phyloP scores from a whole-genome alignment of 345 rosid genomes.

The Rhodomyrtus tomentosa region DNA sequence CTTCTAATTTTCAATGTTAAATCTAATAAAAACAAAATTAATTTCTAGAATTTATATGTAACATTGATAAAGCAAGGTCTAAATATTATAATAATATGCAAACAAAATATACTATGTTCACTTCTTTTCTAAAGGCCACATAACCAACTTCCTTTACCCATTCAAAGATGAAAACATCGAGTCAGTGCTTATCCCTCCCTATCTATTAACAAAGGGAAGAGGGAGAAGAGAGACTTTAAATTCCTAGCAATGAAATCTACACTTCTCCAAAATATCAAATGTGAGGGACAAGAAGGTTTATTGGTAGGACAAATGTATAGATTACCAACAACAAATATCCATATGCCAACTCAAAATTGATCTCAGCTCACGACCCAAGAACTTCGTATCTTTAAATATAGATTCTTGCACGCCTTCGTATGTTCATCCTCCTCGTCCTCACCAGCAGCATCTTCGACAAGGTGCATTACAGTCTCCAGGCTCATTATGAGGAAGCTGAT shows the following conservation, averaged over 20 bases:
- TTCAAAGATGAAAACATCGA: background rate
- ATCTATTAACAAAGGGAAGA: background rate
- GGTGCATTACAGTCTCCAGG: constrained; percentile 92
- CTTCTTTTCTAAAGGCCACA: background rate
- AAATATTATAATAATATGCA: too few species aligned
- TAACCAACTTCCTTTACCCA: background rate
- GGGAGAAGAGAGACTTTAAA: background rate
- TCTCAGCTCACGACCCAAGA: constrained; percentile 93
- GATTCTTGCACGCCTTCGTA: constrained; percentile 62
- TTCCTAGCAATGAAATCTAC: background rate
- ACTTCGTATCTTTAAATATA: constrained; percentile 60
- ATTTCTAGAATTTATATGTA: too few species aligned
- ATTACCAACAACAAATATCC: background rate
- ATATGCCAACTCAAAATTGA: background rate
- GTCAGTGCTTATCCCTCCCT: background rate
- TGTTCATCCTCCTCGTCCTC: constrained; percentile 88
- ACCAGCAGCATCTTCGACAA: constrained; percentile 45
- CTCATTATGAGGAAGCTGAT: constrained; percentile 86
- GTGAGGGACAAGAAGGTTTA: background rate
- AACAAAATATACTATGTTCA: background rate
- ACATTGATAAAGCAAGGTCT: too few species aligned
- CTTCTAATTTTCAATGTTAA: too few species aligned
- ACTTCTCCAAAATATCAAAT: background rate
- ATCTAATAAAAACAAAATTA: too few species aligned
- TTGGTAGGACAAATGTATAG: background rate